Evolutionary conservation across 331 rosid genomes (phyloP).

Genomic region (Malus hybrid): DNA sequence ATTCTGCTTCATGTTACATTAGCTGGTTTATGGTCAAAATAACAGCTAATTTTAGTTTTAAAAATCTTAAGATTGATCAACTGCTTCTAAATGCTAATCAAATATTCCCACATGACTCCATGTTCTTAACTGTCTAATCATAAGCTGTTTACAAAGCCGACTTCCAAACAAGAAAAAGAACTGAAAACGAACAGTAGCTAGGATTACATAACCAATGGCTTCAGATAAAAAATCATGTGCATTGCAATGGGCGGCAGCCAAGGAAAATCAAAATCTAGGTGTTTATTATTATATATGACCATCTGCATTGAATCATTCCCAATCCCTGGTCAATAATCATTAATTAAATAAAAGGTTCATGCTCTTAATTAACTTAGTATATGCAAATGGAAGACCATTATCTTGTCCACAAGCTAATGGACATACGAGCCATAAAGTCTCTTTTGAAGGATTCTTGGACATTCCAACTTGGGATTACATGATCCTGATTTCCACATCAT

Average conservation of each 20-base stretch:
- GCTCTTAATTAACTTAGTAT: constrained; percentile 3
- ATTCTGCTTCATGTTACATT: background rate
- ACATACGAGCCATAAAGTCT: constrained; percentile 24
- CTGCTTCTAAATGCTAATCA: constrained; percentile 22
- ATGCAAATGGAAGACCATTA: constrained; percentile 41
- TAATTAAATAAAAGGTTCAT: constrained; percentile 9
- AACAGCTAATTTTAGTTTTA: constrained; percentile 16
- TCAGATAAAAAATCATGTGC: constrained; percentile 38
- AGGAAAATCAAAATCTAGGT: constrained; percentile 34
- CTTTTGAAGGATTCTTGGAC: constrained; percentile 11
- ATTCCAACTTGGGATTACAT: constrained; percentile 22
- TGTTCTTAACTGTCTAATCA: constrained; percentile 35
- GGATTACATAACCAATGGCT: constrained; percentile 7
- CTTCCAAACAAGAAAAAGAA: constrained; percentile 35
- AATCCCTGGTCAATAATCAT: constrained; percentile 20
- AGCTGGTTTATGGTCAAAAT: background rate
- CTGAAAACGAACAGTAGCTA: constrained; percentile 2
- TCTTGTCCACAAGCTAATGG: constrained; percentile 30
- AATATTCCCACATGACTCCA: constrained; percentile 45
- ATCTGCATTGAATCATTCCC: constrained; percentile 43
- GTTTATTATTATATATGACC: constrained; percentile 1
- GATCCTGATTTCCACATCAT: constrained; percentile 3
- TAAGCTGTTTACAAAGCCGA: constrained; percentile 23
- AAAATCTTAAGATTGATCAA: background rate
- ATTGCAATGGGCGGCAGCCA: constrained; percentile 24